Base-by-base conservation (phyloP, 352 stramenopile species). In the Elongisporangium senticosum region DNA sequence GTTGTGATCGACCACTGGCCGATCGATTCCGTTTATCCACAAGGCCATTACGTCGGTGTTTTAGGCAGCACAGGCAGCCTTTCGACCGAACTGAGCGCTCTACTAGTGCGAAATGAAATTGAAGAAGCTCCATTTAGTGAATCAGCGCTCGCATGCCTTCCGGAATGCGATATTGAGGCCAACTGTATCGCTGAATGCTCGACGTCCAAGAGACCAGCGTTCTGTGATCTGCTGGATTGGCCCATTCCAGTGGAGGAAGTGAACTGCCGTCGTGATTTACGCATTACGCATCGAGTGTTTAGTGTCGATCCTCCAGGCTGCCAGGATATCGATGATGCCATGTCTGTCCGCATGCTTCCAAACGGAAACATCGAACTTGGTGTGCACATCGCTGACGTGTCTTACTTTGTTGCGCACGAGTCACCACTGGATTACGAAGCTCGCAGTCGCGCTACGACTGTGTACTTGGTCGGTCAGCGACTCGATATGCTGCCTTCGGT, bases 351-450 rank as follows among this genome's bases (percentile, higher is more conserved):
- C 11, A 58, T 60, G 0, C 68, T 96, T 28, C 61, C 79, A 3
- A 95, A 96, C 52, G 88, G 86, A 8, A 89, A 92, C 59, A 55
- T 96, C 17, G 87, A 98, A 59, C 77, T 98, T 4, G 97, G 96
- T 3, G 96, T 99, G 5, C 97, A 99, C 64, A 99, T 99, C 71
- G 97, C 98, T 0, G 98, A 99, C 71, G 98, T 99, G 2, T 98
- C 96, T 43, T 96, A 99, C 72, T 99, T 99, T 66, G 97, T 99
- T 4, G 64, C 91, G 40, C 84, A 97, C 53, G 96, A 86, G n/a
- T 98, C 86, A 21, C 82, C 96, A 1, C 87, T 99, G 20, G 98
- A 99, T 72, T 73, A 96, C 21, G 97, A 99, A 76, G 91, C 86
- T 2, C 79, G 81, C 19, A 76, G 65, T 33, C 83, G 86, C n/a